Percentiles rank a stretch among this genome's conserved stretches.
Conservation (phyloP, 495 filamentous ascomycete species). For the Elasticomyces elasticus region DNA sequence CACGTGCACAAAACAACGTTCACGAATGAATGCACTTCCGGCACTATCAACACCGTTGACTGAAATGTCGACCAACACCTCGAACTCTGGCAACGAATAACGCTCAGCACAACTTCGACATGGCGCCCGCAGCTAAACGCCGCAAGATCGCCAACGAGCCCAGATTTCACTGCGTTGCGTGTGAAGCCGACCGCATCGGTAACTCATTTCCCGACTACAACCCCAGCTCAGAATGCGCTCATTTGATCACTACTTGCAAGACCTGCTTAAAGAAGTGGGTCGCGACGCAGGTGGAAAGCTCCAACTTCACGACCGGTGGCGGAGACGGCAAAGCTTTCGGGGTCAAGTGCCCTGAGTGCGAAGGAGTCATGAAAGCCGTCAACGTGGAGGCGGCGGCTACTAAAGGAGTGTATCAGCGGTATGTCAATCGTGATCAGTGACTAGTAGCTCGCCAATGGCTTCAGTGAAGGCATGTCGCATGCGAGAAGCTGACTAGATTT, state of each 20-base stretch:
- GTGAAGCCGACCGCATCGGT: background rate
- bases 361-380: constrained; percentile 8
- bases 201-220: constrained; percentile 15
- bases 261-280: constrained; percentile 16
- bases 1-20: background rate
- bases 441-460: background rate
- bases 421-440: background rate
- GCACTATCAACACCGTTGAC: background rate
- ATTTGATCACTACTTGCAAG: constrained; percentile 18
- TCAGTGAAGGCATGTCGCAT: too few relatives aligned
- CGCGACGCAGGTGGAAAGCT: background rate
- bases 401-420: constrained; percentile 12
- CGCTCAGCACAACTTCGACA: background rate
- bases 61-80: background rate
- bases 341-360: constrained; percentile 13
- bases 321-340: constrained; percentile 10
- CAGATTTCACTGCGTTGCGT: constrained; percentile 8
- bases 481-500: background rate
- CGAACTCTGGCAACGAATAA: background rate
- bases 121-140: constrained; percentile 8
- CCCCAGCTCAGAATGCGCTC: constrained; percentile 12
- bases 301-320: background rate
- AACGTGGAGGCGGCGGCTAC: constrained; percentile 6
- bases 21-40: background rate
- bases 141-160: constrained; percentile 4